Evolutionary conservation across 1,139 yeast species (phyloP), one percentile per base, ranked within the genome.

Genomic region (Blastobotrys arbuscula): DNA sequence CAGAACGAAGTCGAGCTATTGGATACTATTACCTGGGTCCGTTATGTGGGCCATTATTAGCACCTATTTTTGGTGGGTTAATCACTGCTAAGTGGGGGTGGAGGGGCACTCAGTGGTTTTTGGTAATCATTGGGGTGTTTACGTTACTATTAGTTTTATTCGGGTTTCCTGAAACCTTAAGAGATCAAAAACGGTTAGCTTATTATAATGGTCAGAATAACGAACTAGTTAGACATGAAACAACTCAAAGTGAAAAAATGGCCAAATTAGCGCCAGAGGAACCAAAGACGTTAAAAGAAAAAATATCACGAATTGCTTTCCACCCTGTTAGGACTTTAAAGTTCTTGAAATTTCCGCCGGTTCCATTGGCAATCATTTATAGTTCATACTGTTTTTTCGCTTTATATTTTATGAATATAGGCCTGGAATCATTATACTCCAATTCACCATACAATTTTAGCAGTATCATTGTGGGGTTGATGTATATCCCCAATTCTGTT

Each of bases 81-180:
- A 76, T 88, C 23, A 77, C 86, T 4, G 71, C 76, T 45, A 75
- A 74, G 10, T 84, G 89, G 83, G 87, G 87, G 6, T 88, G 96
- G 95, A 73, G 95, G 62, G 87, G 92, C 2, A 85, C 96, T 2
- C 94, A 84, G 60, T 88, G 95, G 94, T 79, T 85, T 49, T 69
- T 86, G 65, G 86, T 83, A 30, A 82, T 84, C 31, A 66, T 84
- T 39, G 77, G 86, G 0, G 88, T 82, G 0, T 63, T 74, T 13
- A 75, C 79, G 50, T 70, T 76, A 30, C 18, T 79, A 1, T 56
- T 77, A 42, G 68, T 87, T 41, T 56, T 78, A 2, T 72, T 85
- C 42, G 68, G 73, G 1, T 68, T 87, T 16, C 96, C 96, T 0
- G 96, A 88, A 61, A 88, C 96, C 0, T 70, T 87, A 33, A 51